Base-by-base conservation (phyloP, 495 filamentous ascomycete genomes). In the Pyronema omphalodes region DNA sequence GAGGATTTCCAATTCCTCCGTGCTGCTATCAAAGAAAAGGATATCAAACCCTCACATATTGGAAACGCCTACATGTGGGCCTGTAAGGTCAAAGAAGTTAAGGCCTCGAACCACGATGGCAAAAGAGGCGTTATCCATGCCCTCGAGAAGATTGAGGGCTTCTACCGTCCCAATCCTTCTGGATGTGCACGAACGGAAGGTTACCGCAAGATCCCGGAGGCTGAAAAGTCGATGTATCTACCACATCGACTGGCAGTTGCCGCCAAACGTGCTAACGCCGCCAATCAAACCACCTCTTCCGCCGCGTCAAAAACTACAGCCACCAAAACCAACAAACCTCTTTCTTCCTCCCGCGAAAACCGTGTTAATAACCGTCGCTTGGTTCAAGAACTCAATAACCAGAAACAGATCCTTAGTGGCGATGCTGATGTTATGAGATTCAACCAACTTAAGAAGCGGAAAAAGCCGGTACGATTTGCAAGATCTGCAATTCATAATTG, bases 371-470 rank as follows among this genome's bases (percentile, higher is more conserved):
- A 95, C 57, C 87, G 91, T 35, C 83, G 89, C 37, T 79, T 88
- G 44, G 87, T 93, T 46, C 88, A 88, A 17, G 89, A 95, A 58
- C 84, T 98, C 61, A 88, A 91, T 62, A 87, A 87, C 11, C 87
- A 94, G 65, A 89, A 91, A 67, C 86, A 85, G 66, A 83, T 81
- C 36, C 77, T 94, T 51, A 79, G 82, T 17, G 85, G 83, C 37
- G 86, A 93, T 50, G 82, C 84, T 36, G 88, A 93, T 61, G 84
- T 84, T 44, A 75, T 99, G 56, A 82, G 88, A 17, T 99, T 99
- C 76, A 99, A 99, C 68, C 93, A 96, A 71, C 79, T 99, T 40
- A 95, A 96, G 73, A 99, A 96, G 67, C 81, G 91, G 47, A 96
- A 96, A 79, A 99, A 99, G 71, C 88, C 89, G 0, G 91, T 99